Evolutionary conservation across 1,139 yeast species (phyloP).

Genomic region (Yamadazyma friedrichii): DNA sequence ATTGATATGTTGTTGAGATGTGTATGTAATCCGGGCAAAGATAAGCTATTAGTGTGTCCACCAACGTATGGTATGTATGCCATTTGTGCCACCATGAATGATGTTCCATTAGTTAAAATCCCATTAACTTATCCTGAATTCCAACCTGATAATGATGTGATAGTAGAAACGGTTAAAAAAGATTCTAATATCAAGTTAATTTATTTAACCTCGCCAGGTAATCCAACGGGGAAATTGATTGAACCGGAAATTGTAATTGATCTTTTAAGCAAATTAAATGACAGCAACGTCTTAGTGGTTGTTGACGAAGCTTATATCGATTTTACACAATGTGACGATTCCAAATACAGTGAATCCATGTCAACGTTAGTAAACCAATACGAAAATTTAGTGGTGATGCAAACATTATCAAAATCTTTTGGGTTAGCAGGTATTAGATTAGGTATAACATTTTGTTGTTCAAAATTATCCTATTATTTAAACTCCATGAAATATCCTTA

Average conservation of each 20-base stretch:
- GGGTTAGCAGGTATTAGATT: conserved; percentile 93
- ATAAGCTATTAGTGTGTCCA: conserved; percentile 82
- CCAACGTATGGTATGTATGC: conserved; percentile 98
- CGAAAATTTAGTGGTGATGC: conserved; percentile 84
- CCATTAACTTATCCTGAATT: conserved; percentile 61
- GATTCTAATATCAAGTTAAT: conserved; percentile 70
- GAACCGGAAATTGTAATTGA: conserved; percentile 47
- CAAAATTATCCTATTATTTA: conserved; percentile 60
- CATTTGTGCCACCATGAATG: conserved; percentile 88
- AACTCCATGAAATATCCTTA: conserved; percentile 96
- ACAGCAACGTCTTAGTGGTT: conserved; percentile 78
- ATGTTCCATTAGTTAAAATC: conserved; percentile 71
- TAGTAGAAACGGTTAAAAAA: conserved; percentile 46
- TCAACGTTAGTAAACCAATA: conserved; percentile 80
- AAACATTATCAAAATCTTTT: conserved; percentile 90
- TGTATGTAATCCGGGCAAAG: conserved; percentile 77
- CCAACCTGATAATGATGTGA: conserved; percentile 60
- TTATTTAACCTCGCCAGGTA: conserved; percentile 97
- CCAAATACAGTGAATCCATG: conserved; percentile 50
- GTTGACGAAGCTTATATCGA: conserved; percentile 96
- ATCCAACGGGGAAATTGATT: conserved; percentile 81
- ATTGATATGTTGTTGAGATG: conserved; percentile 88
- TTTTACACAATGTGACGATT: conserved; percentile 46
- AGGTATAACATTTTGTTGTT: conserved; percentile 72
- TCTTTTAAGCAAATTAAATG: conserved; percentile 44